phyloP scores from a whole-genome alignment of 768 basidiomycete species.

The Suillus occidentalis region DNA sequence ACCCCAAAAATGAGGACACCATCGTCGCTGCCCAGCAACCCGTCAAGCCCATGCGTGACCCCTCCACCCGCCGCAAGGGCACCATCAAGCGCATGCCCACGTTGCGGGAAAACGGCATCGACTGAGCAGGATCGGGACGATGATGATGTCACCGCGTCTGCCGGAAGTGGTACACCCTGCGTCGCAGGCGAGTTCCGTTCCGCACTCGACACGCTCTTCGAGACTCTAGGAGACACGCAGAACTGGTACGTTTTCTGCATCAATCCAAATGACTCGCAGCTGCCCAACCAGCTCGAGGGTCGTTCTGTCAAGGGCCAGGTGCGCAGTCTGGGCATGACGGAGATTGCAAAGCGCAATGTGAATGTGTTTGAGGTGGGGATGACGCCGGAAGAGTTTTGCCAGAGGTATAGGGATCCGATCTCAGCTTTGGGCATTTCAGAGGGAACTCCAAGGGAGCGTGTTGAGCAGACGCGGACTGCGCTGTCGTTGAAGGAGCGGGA shows the following conservation, averaged over 20 bases:
- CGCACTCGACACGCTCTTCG: slow-evolving; percentile 82
- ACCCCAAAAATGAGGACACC: slow-evolving; percentile 91
- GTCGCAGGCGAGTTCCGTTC: slow-evolving; percentile 87
- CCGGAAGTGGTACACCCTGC: slow-evolving; percentile 52
- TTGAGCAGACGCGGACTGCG: slow-evolving; percentile 56
- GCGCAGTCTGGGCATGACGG: slow-evolving; percentile 72
- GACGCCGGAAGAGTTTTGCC: slow-evolving; percentile 83
- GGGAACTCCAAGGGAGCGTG: slow-evolving; percentile 57
- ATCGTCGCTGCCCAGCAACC: slow-evolving; percentile 94
- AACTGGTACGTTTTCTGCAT: slow-evolving; percentile 91
- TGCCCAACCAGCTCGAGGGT: slow-evolving; percentile 93
- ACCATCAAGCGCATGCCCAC: slow-evolving; percentile 54
- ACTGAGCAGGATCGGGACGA: slow-evolving; percentile 49
- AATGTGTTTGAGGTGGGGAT: slow-evolving; percentile 82
- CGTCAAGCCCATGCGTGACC: slow-evolving; percentile 91
- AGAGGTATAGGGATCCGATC: slow-evolving; percentile 75
- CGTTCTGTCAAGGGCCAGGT: slow-evolving; percentile 92
- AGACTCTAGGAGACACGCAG: slow-evolving; percentile 87
- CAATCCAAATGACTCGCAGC: slow-evolving; percentile 92
- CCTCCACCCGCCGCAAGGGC: slow-evolving; percentile 82
- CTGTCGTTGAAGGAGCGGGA: slow-evolving; percentile 66
- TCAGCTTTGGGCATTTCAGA: slow-evolving; percentile 54
- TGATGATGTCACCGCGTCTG: slow-evolving; percentile 28
- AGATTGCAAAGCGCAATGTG: slow-evolving; percentile 67
- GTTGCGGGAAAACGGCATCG: slow-evolving; percentile 35